Conservation (phyloP, 805 yeast genomes). For the Starmerella floricola region DNA sequence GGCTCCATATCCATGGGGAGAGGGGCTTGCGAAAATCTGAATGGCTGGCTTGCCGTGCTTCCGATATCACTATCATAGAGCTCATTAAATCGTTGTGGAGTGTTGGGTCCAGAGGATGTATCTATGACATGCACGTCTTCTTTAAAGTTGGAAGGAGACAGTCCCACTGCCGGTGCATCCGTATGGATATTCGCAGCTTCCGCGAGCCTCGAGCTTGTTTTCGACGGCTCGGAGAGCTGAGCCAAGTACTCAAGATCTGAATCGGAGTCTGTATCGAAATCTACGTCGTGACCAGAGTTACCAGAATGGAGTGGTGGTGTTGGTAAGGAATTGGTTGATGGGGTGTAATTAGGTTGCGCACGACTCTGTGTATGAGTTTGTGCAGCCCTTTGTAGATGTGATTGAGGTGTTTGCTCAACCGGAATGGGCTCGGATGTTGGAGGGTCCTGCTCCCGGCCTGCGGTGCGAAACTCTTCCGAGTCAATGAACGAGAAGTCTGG, state of each 20-base stretch:
- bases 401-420: too few species aligned
- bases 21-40: conserved; percentile 7
- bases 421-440: not conserved
- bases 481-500: conserved; percentile 2
- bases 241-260: conserved; percentile 6
- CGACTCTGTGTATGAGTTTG: too few species aligned
- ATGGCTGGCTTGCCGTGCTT: not conserved
- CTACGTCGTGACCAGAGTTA: not conserved
- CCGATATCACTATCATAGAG: not conserved
- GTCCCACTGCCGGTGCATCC: not conserved
- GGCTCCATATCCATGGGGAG: not conserved
- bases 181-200: not conserved
- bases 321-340: not conserved
- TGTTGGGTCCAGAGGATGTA: not conserved
- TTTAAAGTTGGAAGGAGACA: too few species aligned
- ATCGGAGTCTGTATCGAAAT: conserved; percentile 1
- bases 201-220: not conserved
- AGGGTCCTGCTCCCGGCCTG: not conserved
- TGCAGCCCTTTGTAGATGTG: too few species aligned
- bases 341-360: too few species aligned
- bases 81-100: not conserved
- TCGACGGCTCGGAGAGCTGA: not conserved
- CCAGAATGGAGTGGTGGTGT: not conserved
- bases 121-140: not conserved
- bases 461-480: not conserved